Evolutionary conservation across 371 early-diverging fungal genomes (phyloP), one percentile per base, ranked within the genome.

Genomic region (Saksenaea vasiformis): DNA sequence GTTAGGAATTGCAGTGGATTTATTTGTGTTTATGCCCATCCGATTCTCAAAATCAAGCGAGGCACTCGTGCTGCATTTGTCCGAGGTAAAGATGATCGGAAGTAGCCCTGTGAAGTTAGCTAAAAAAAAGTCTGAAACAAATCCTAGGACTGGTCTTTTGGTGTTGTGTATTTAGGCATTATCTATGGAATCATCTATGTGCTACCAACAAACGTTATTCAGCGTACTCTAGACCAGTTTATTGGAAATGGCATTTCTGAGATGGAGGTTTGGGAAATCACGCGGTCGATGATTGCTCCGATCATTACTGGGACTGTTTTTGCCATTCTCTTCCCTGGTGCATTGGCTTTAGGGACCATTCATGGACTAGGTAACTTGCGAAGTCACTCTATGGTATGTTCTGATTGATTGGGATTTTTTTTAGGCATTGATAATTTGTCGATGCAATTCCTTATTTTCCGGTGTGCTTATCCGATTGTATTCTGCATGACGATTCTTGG

Each of bases 61-160:
- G 24, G 69, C 67, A 24, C 58, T 77, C n/a, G 78, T 75, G 14
- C 72, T 86, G 39, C 73, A 81, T 39, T 59, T 83, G 31, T 72
- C 81, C 28, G 77, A 86, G 74, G 87, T 85, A 82, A 72, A n/a
- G n/a, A 69, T 64, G 19, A 14, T 19, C 13, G 31, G n/a, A 41
- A 58, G 44, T 37, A 27, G 47, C 17, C 53, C 39, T n/a, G 47
- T 47, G 7, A 22, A 14, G 10, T 27, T 17, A 35, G 39, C 4
- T 47, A 41, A 36, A n/a, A n/a, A n/a, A n/a, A n/a, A n/a, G n/a
- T 35, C 35, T 56, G 15, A 14, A 2, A 22, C 26, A 41, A 0
- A 38, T 56, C 17, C 11, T 60, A 86, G 88, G 79, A 83, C 56
- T 88, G 87, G 88, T 74, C 86, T 14, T 68, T 83, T 63, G 88